Conservation (phyloP, 768 basidiomycete species). For the Pholiota molesta region DNA sequence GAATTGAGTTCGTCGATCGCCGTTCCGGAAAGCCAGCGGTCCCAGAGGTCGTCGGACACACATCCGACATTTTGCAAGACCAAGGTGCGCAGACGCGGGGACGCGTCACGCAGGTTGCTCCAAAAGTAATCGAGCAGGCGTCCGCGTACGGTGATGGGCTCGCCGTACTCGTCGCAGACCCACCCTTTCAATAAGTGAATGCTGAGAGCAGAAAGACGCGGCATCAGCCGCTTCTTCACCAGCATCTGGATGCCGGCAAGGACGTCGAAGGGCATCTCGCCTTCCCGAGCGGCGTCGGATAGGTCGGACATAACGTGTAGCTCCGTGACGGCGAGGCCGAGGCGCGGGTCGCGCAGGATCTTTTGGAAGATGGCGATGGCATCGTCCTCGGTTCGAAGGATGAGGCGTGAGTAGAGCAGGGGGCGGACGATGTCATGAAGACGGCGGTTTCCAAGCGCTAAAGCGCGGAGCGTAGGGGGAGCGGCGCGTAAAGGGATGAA, state of each 20-base stretch:
- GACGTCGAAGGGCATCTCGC: slow-evolving; percentile 2
- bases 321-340: slow-evolving; percentile 10
- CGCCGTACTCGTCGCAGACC: neutral
- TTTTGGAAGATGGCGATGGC: neutral
- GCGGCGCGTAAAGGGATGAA: neutral
- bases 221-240: neutral
- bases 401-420: slow-evolving; percentile 10
- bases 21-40: neutral
- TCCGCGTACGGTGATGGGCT: neutral
- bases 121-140: neutral
- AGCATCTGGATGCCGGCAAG: slow-evolving; percentile 9
- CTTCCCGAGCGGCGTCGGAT: neutral
- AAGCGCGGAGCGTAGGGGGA: neutral
- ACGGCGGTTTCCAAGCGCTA: slow-evolving; percentile 5
- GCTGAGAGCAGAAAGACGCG: slow-evolving; percentile 7
- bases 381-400: neutral
- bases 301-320: slow-evolving; percentile 18
- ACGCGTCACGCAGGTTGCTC: neutral
- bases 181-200: neutral
- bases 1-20: neutral
- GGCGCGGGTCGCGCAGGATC: neutral
- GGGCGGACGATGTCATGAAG: slow-evolving; percentile 10
- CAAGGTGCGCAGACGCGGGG: neutral
- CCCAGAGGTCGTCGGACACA: neutral
- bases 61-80: neutral